Percentiles rank a stretch among this genome's conserved stretches.
These are phyloP conservation scores for Fusarium incarnatum DNA, from an alignment of 2,329 filamentous ascomycete species.

Conservation along the genomic window DNA sequence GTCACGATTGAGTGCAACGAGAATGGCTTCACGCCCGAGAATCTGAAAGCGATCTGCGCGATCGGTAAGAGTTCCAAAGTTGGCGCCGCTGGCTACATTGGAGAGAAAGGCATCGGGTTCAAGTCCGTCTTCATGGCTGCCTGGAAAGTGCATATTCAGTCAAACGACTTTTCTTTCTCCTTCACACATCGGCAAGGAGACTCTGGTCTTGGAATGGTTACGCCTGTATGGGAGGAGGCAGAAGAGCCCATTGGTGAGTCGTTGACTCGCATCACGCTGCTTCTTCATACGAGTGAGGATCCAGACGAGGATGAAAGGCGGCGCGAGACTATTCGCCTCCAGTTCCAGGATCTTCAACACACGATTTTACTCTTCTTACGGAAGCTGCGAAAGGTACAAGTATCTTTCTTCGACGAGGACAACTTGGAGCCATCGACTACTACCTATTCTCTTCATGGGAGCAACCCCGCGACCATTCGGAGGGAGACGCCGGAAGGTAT, in stretches of 20 bases:
- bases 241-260: constrained; percentile 19
- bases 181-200: constrained; percentile 56
- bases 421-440: constrained; percentile 9
- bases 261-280: constrained; percentile 55
- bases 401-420: constrained; percentile 47
- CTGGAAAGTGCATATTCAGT: constrained; percentile 58
- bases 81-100: constrained; percentile 57
- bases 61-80: constrained; percentile 61
- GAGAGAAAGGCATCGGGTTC: constrained; percentile 64
- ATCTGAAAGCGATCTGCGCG: constrained; percentile 60
- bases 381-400: constrained; percentile 52
- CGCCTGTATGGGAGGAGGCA: constrained; percentile 54
- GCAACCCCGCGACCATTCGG: constrained; percentile 10
- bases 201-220: constrained; percentile 64
- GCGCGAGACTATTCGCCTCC: constrained; percentile 45
- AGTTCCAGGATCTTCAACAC: constrained; percentile 54
- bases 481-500: not conserved
- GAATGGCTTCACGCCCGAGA: constrained; percentile 56
- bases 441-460: constrained; percentile 21
- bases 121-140: constrained; percentile 64
- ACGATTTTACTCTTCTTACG: constrained; percentile 57
- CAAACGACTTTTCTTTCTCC: constrained; percentile 57
- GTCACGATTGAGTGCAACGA: constrained; percentile 64
- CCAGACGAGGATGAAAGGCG: constrained; percentile 19
- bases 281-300: constrained; percentile 48